These are phyloP conservation scores for Fomitopsis pinicola DNA, from an alignment of 1,284 basidiomycete species.

Conservation along the genomic window DNA sequence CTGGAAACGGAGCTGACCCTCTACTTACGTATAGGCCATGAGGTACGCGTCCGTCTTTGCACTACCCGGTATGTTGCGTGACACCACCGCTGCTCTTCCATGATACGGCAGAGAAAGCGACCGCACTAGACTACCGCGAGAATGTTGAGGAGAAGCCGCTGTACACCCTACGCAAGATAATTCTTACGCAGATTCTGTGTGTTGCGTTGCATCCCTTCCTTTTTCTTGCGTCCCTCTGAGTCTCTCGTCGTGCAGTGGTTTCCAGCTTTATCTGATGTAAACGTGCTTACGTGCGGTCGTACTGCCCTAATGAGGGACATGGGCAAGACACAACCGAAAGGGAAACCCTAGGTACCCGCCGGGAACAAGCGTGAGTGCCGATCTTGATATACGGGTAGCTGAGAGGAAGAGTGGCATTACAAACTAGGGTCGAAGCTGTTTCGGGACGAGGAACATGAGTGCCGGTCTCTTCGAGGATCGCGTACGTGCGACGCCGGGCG, in stretches of 20 bases:
- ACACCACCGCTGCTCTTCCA: neutral
- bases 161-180: constrained; percentile 47
- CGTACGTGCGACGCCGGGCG: neutral
- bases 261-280: constrained; percentile 32
- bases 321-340: constrained; percentile 28
- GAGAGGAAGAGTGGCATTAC: constrained; percentile 24
- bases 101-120: constrained; percentile 13
- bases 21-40: too few species aligned
- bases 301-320: neutral
- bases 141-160: constrained; percentile 50
- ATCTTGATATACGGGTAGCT: neutral
- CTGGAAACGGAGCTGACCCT: too few species aligned
- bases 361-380: constrained; percentile 26
- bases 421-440: constrained; percentile 29
- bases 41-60: too few species aligned
- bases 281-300: constrained; percentile 1
- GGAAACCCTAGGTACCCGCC: constrained; percentile 33
- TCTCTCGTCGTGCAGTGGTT: constrained; percentile 22
- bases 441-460: constrained; percentile 28
- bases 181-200: constrained; percentile 46
- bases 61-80: too few species aligned
- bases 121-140: constrained; percentile 29
- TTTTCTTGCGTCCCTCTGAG: constrained; percentile 19
- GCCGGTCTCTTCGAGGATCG: too few species aligned
- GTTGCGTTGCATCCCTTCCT: constrained; percentile 11